Evolutionary conservation across 192 early-diverging fungal genomes (phyloP).

Genomic region (Tieghemiomyces parasiticus): DNA sequence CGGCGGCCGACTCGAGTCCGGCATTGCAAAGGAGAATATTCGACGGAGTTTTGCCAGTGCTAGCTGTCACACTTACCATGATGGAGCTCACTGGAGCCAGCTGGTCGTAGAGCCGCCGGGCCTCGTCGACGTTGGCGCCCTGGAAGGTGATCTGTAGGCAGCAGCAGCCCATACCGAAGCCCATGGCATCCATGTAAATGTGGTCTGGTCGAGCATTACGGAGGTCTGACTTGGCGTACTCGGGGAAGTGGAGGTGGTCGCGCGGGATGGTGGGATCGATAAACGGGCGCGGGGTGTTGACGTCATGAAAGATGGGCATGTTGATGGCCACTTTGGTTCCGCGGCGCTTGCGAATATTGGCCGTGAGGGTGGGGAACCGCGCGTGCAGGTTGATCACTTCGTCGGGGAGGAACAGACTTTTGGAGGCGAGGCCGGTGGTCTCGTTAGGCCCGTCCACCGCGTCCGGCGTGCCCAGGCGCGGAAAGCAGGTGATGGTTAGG

Average conservation of each 20-base stretch:
- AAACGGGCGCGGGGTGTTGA: slow-evolving; percentile 80
- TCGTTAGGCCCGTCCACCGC: slow-evolving; percentile 59
- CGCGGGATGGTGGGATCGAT: slow-evolving; percentile 53
- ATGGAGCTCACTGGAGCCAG: slow-evolving; percentile 82
- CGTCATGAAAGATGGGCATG: slow-evolving; percentile 87
- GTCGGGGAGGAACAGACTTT: slow-evolving; percentile 86
- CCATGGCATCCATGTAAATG: slow-evolving; percentile 98
- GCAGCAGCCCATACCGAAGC: slow-evolving; percentile 97
- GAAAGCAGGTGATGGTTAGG: slow-evolving; percentile 76
- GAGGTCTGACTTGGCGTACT: slow-evolving; percentile 55
- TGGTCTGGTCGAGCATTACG: slow-evolving; percentile 76
- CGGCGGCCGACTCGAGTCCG: no score
- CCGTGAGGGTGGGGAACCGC: slow-evolving; percentile 84
- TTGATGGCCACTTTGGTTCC: slow-evolving; percentile 93
- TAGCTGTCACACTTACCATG: no score
- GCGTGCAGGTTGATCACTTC: slow-evolving; percentile 89
- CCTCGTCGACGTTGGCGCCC: slow-evolving; percentile 83
- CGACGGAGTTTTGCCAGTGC: no score
- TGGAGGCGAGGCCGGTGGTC: slow-evolving; percentile 46
- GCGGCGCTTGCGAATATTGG: slow-evolving; percentile 86
- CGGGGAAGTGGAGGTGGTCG: slow-evolving; percentile 40
- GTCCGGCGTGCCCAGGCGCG: slow-evolving; percentile 69
- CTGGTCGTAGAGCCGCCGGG: slow-evolving; percentile 87
- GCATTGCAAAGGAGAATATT: no score
- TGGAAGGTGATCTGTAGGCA: slow-evolving; percentile 98